These are phyloP conservation scores for Dothidotthia symphoricarpi DNA, from an alignment of 2,329 filamentous ascomycete species.

Conservation along the genomic window DNA sequence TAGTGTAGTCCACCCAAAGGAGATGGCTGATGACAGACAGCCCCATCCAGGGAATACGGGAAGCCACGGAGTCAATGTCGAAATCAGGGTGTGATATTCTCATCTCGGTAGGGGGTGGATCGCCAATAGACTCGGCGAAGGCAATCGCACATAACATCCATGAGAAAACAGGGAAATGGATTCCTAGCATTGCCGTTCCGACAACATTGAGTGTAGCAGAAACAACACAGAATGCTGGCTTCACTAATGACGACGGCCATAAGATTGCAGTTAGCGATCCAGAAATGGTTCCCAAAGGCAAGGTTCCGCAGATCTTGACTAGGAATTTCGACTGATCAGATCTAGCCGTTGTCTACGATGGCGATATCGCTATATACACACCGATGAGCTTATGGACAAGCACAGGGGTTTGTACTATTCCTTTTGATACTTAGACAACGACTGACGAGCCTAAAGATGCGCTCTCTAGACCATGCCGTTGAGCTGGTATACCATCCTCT, in stretches of 20 bases:
- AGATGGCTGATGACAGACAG: constrained; percentile 19
- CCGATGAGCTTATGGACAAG: constrained; percentile 52
- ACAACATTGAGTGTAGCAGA: constrained; percentile 53
- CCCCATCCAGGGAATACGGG: constrained; percentile 37
- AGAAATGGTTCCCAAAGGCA: constrained; percentile 44
- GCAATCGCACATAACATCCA: constrained; percentile 42
- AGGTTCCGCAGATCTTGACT: no score
- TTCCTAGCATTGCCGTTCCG: constrained; percentile 41
- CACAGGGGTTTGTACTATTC: constrained; percentile 43
- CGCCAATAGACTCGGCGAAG: constrained; percentile 52
- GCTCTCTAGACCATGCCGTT: constrained; percentile 57
- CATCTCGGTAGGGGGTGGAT: constrained; percentile 47
- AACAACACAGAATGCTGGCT: constrained; percentile 54
- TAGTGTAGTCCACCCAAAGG: constrained; percentile 24
- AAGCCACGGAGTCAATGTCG: constrained; percentile 37
- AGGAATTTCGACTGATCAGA: no score
- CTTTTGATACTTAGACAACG: not conserved
- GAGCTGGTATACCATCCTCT: constrained; percentile 56
- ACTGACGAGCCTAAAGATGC: constrained; percentile 35
- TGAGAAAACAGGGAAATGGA: constrained; percentile 39
- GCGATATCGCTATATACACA: constrained; percentile 52
- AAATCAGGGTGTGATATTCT: constrained; percentile 39
- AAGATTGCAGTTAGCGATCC: constrained; percentile 52
- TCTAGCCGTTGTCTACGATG: constrained; percentile 54
- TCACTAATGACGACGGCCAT: constrained; percentile 51